A percentile compares a stretch with the other conserved stretches of the same genome.
Conservation (phyloP, 2,329 filamentous ascomycete genomes). For the Fusarium protoensiforme region DNA sequence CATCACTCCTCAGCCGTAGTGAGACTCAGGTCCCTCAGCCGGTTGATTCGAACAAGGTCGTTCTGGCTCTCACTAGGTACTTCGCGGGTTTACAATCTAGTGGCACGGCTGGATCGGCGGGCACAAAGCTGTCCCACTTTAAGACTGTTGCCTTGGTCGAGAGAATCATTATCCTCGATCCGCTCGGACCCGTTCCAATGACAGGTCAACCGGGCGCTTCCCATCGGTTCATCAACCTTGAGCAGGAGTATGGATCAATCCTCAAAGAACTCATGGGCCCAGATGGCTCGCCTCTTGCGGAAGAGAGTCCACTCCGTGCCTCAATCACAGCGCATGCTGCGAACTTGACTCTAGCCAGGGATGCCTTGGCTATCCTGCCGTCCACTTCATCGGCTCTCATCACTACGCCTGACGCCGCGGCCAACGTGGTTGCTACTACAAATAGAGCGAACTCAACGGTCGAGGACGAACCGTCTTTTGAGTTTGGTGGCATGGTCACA, state of each 20-base stretch:
- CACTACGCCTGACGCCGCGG: constrained; percentile 86
- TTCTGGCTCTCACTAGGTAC: constrained; percentile 81
- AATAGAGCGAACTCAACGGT: constrained; percentile 42
- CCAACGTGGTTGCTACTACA: constrained; percentile 56
- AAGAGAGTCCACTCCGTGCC: constrained; percentile 46
- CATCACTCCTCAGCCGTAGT: constrained; percentile 55
- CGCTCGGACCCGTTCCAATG: constrained; percentile 85
- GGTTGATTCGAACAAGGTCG: constrained; percentile 67
- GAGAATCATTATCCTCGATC: constrained; percentile 88
- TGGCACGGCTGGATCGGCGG: background rate
- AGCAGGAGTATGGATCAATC: constrained; percentile 85
- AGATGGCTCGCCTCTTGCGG: constrained; percentile 41
- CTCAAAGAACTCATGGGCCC: constrained; percentile 66
- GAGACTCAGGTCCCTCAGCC: constrained; percentile 52
- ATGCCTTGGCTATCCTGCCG: constrained; percentile 80
- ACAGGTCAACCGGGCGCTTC: constrained; percentile 51
- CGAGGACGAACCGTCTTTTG: constrained; percentile 64
- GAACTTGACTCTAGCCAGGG: constrained; percentile 79
- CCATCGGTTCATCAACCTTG: constrained; percentile 83
- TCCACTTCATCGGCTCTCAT: constrained; percentile 88
- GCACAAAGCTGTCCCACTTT: constrained; percentile 50
- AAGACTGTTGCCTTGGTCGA: constrained; percentile 75
- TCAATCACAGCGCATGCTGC: constrained; percentile 62
- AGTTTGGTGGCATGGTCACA: constrained; percentile 61
- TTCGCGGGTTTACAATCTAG: constrained; percentile 73